phyloP scores from a whole-genome alignment of 495 filamentous ascomycete genomes.

The Glarea lozoyensis region DNA sequence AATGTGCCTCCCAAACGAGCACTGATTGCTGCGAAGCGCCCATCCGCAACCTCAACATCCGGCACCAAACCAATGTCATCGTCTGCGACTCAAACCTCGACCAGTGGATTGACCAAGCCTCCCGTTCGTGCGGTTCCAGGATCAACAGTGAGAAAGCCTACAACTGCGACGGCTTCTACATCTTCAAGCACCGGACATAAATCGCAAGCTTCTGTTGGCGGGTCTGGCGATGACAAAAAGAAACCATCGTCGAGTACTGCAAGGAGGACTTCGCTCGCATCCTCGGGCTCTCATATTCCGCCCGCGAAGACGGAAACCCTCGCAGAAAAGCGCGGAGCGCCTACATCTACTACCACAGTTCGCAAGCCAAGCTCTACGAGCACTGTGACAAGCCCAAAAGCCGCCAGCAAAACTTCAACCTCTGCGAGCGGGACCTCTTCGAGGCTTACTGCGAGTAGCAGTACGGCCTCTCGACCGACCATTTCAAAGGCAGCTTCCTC shows the following conservation, averaged over 20 bases:
- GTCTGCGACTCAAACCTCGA: conserved; percentile 15
- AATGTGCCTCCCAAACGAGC: conserved; percentile 18
- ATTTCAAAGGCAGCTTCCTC: conserved; percentile 26
- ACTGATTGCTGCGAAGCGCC: neutral
- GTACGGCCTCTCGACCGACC: conserved; percentile 22
- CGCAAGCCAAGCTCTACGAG: conserved; percentile 24
- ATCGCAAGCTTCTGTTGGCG: conserved; percentile 16
- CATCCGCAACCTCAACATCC: conserved; percentile 9
- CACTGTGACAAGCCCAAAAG: conserved; percentile 33
- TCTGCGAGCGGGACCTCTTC: conserved; percentile 26
- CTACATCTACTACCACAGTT: conserved; percentile 6
- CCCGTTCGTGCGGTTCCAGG: conserved; percentile 17
- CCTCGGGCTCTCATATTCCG: conserved; percentile 23
- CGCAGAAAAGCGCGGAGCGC: conserved; percentile 24
- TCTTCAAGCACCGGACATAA: conserved; percentile 18
- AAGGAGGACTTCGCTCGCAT: conserved; percentile 22
- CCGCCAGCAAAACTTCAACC: conserved; percentile 24
- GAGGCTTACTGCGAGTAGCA: conserved; percentile 21
- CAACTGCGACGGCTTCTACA: conserved; percentile 19
- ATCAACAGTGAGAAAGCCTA: conserved; percentile 17
- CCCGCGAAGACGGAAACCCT: conserved; percentile 23
- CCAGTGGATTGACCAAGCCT: conserved; percentile 23
- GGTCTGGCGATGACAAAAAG: conserved; percentile 23
- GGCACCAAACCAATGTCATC: conserved; percentile 15
- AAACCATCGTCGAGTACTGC: conserved; percentile 16